phyloP scores from a whole-genome alignment of 352 stramenopile species.

The Saprolegnia diclina region DNA sequence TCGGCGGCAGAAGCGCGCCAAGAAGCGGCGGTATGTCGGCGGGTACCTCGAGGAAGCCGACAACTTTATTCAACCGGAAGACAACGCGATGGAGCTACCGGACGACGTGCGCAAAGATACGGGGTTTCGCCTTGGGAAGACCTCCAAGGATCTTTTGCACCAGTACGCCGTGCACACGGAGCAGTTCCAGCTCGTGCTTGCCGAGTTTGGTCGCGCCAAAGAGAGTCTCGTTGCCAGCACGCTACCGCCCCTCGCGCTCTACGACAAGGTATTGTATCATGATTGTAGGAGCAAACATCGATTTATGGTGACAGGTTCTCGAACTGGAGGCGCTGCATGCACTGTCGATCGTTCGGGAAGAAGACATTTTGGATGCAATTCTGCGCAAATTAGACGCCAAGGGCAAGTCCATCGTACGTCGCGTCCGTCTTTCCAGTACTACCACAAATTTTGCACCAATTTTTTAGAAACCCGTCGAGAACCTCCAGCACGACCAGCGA shows the following conservation, averaged over 20 bases:
- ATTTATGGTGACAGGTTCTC: too few relatives aligned
- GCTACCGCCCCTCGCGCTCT: neutral
- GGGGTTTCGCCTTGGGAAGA: conserved; percentile 44
- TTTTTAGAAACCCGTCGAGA: conserved; percentile 14
- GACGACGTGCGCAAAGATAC: conserved; percentile 66
- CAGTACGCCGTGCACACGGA: conserved; percentile 31
- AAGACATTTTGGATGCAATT: conserved; percentile 30
- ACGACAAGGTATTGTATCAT: conserved; percentile 20
- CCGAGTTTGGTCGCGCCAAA: conserved; percentile 5
- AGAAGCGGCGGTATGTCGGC: conserved; percentile 50
- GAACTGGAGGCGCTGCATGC: conserved; percentile 19
- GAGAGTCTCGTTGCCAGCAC: neutral
- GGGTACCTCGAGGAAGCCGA: conserved; percentile 42
- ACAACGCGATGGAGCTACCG: conserved; percentile 60
- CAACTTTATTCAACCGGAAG: conserved; percentile 45
- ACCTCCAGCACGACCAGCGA: conserved; percentile 42
- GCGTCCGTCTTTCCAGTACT: neutral
- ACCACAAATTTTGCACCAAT: neutral
- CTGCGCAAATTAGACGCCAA: conserved; percentile 26
- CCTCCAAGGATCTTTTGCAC: conserved; percentile 33
- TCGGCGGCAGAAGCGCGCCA: conserved; percentile 33
- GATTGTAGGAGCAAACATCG: too few relatives aligned
- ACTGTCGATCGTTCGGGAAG: conserved; percentile 19
- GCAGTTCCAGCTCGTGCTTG: conserved; percentile 20
- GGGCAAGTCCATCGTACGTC: conserved; percentile 24